Conservation (phyloP, 495 filamentous ascomycete genomes). For the Schizothecium vesticola region DNA sequence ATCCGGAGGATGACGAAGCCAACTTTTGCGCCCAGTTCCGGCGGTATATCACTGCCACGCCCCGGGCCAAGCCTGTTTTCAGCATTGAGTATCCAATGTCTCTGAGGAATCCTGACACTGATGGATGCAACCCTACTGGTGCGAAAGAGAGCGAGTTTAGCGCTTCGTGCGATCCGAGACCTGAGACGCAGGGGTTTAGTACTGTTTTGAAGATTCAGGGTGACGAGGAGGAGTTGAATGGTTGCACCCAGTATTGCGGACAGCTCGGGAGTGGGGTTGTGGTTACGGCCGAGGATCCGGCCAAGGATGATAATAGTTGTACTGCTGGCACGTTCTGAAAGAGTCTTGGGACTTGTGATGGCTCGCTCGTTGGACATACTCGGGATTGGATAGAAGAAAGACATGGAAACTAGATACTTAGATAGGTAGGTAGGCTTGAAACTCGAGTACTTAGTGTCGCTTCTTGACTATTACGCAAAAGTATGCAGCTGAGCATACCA, state of each 20-base stretch:
- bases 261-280: slow-evolving; percentile 3
- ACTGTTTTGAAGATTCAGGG: slow-evolving; percentile 51
- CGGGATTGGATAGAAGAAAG: too few relatives aligned
- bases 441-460: too few relatives aligned
- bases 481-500: too few relatives aligned
- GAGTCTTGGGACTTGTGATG: too few relatives aligned
- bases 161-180: background rate
- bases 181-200: too few relatives aligned
- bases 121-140: slow-evolving; percentile 27
- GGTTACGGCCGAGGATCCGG: too few relatives aligned
- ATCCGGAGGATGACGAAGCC: slow-evolving; percentile 34
- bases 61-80: slow-evolving; percentile 70
- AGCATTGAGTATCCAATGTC: slow-evolving; percentile 60
- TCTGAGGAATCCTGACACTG: background rate
- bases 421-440: too few relatives aligned
- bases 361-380: too few relatives aligned
- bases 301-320: too few relatives aligned
- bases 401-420: too few relatives aligned
- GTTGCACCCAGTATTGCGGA: slow-evolving; percentile 51
- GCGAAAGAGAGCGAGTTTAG: slow-evolving; percentile 28
- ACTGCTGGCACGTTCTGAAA: too few relatives aligned
- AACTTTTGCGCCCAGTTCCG: slow-evolving; percentile 48
- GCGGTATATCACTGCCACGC: slow-evolving; percentile 49
- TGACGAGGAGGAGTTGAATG: slow-evolving; percentile 51
- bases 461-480: too few relatives aligned